Evolutionary conservation across 306 rosid genomes (phyloP).

Genomic region (Abrus pulchellus): DNA sequence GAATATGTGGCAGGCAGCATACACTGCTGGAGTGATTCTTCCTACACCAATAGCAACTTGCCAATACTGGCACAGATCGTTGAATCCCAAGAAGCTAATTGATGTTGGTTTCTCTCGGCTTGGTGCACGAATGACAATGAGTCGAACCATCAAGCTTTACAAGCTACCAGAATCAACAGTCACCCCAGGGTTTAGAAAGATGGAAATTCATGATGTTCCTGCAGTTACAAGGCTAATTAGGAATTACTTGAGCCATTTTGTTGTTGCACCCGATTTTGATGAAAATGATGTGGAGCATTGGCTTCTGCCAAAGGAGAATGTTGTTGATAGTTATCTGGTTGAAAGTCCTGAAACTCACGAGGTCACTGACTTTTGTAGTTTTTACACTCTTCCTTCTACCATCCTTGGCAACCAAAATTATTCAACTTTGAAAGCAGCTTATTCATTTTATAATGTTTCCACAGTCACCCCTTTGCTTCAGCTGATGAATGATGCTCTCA

Average conservation of each 20-base stretch:
- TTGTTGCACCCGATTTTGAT: constrained; percentile 87
- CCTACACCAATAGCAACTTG: constrained; percentile 93
- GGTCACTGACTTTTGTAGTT: constrained; percentile 95
- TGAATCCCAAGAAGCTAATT: constrained; percentile 93
- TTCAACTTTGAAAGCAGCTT: constrained; percentile 67
- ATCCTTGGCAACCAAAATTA: constrained; percentile 69
- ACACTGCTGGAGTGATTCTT: constrained; percentile 95
- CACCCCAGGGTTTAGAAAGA: constrained; percentile 91
- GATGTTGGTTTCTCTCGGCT: constrained; percentile 98
- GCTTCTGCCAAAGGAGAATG: constrained; percentile 89
- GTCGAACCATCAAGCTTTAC: constrained; percentile 92
- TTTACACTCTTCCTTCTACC: constrained; percentile 87
- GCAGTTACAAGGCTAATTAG: constrained; percentile 88
- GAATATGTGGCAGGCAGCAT: constrained; percentile 95
- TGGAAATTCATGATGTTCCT: constrained; percentile 90
- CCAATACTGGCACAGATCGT: constrained; percentile 97
- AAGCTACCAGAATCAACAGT: constrained; percentile 83
- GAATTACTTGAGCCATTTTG: constrained; percentile 74
- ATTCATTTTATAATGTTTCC: constrained; percentile 70
- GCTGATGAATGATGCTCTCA: constrained; percentile 75
- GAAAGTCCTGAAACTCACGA: constrained; percentile 90
- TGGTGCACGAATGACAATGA: constrained; percentile 98
- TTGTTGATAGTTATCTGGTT: constrained; percentile 86
- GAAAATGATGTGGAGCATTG: constrained; percentile 94
- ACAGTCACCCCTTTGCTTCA: constrained; percentile 67